Percentiles rank a stretch among this genome's conserved stretches.
These are phyloP conservation scores for Dictyostelium capitatum DNA, from an alignment of 78 protist species.

Conservation along the genomic window DNA sequence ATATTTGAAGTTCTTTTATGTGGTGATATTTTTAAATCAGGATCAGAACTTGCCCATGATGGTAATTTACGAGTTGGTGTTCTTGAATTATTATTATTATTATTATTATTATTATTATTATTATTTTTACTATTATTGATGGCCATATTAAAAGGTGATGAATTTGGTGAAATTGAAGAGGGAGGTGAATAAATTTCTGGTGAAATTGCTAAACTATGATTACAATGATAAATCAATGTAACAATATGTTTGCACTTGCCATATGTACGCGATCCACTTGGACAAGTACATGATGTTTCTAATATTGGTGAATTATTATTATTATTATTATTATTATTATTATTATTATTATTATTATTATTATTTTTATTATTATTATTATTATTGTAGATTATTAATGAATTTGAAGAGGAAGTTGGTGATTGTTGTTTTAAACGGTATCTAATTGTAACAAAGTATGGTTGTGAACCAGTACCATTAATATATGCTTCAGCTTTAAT, in stretches of 20 bases:
- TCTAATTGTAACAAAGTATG: slow-evolving; percentile 18
- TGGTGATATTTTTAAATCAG: slow-evolving; percentile 27
- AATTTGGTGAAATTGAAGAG: neutral
- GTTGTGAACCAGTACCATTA: slow-evolving; percentile 36
- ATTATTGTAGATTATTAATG: neutral
- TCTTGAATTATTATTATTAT: neutral
- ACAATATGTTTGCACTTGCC: slow-evolving; percentile 75
- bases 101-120: neutral
- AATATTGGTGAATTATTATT: slow-evolving; percentile 22
- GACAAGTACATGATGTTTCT: slow-evolving; percentile 40
- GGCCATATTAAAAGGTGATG: neutral
- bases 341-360: neutral
- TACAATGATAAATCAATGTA: slow-evolving; percentile 17
- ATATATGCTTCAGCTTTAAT: neutral
- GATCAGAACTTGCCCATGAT: slow-evolving; percentile 19
- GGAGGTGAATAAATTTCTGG: neutral
- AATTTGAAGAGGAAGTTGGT: neutral
- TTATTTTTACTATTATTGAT: neutral
- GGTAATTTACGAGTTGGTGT: slow-evolving; percentile 22
- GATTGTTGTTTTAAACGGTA: neutral
- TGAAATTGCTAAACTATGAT: neutral
- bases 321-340: neutral
- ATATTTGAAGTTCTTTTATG: slow-evolving; percentile 39
- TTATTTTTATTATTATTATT: neutral
- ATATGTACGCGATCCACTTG: slow-evolving; percentile 29